Evolutionary conservation across 192 early-diverging fungal species (phyloP).

Genomic region (Backusella circina): DNA sequence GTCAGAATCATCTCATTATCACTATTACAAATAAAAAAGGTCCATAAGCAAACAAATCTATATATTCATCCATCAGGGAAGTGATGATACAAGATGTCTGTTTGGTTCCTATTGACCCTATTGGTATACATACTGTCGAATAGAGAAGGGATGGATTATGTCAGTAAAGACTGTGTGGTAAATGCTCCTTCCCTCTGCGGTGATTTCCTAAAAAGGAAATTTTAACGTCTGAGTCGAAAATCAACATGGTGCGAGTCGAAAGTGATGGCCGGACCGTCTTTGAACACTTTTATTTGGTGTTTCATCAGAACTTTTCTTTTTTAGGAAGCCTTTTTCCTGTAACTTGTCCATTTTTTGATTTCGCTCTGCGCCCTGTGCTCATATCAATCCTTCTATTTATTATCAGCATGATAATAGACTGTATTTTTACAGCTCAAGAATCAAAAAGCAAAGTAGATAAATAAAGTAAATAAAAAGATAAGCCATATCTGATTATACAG

Average conservation of each 20-base stretch:
- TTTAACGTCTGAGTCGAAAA: background rate
- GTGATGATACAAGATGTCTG: background rate
- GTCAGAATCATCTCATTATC: background rate
- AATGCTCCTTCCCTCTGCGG: background rate
- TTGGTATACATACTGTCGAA: conserved; percentile 15
- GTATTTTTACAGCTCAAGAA: background rate
- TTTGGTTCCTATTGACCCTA: background rate
- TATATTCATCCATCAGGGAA: background rate
- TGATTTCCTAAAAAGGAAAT: background rate
- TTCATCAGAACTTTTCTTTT: background rate
- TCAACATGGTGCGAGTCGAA: background rate
- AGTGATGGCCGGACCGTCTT: background rate
- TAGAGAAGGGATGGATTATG: conserved; percentile 9
- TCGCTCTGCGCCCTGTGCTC: background rate
- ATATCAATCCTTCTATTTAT: too few species aligned
- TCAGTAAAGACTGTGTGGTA: background rate
- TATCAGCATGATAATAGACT: background rate
- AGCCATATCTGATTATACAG: background rate
- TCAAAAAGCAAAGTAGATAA: background rate
- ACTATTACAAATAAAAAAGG: background rate
- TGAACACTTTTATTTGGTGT: background rate
- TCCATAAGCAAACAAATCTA: background rate
- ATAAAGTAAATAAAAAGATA: background rate
- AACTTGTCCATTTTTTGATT: background rate
- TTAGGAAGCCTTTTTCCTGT: background rate